Conservation (phyloP, 1,139 yeast genomes). For the Zhuliangozyma blackwelliae region DNA sequence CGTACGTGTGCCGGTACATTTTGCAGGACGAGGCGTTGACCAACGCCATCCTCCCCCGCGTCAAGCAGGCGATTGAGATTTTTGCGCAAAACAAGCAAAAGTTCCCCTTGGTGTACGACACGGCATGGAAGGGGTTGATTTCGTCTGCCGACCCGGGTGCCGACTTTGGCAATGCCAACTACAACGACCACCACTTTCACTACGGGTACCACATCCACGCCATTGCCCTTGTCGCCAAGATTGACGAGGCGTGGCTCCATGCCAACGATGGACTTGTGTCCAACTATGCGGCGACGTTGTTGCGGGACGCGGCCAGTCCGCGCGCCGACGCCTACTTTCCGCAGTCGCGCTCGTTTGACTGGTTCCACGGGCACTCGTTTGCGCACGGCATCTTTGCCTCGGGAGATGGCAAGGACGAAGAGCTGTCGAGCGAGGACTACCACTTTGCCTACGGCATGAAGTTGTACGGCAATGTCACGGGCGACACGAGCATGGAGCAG, state of each 20-base stretch:
- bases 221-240: slow-evolving; percentile 57
- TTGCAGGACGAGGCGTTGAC: slow-evolving; percentile 48
- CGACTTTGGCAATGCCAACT: slow-evolving; percentile 74
- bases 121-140: slow-evolving; percentile 69
- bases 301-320: slow-evolving; percentile 43
- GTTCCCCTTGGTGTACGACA: slow-evolving; percentile 62
- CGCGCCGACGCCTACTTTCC: slow-evolving; percentile 34
- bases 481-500: slow-evolving; percentile 31
- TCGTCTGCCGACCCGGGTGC: slow-evolving; percentile 64
- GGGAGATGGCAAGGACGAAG: slow-evolving; percentile 47
- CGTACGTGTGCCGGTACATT: slow-evolving; percentile 58
- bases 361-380: slow-evolving; percentile 46
- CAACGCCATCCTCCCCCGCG: slow-evolving; percentile 37
- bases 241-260: slow-evolving; percentile 40
- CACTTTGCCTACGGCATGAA: slow-evolving; percentile 44
- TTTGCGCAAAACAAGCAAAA: slow-evolving; percentile 56
- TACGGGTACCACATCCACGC: slow-evolving; percentile 77
- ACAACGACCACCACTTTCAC: slow-evolving; percentile 81
- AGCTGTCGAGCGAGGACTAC: slow-evolving; percentile 44
- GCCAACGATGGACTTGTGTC: slow-evolving; percentile 23
- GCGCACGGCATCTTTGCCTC: slow-evolving; percentile 44
- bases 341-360: slow-evolving; percentile 39
- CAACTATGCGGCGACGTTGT: slow-evolving; percentile 30
- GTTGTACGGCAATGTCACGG: slow-evolving; percentile 31
- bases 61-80: slow-evolving; percentile 57